These are phyloP conservation scores for Aechmea fasciata DNA, from an alignment of 176 grass and related monocot species.

Conservation along the genomic window DNA sequence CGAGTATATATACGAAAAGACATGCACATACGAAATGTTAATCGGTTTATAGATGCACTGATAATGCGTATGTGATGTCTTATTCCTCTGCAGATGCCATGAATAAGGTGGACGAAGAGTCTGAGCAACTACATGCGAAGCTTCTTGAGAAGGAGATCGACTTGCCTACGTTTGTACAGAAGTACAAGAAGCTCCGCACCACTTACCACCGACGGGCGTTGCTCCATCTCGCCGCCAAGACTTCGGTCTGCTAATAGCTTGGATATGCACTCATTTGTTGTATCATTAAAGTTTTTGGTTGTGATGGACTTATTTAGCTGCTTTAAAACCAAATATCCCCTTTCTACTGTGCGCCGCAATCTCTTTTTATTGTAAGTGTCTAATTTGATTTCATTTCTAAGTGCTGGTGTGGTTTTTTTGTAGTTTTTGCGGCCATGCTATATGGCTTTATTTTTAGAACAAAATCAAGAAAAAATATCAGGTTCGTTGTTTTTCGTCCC, in stretches of 20 bases:
- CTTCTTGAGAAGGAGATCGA: constrained; percentile 75
- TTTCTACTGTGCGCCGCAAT: no score
- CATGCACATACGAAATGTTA: neutral
- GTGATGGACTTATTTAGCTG: neutral
- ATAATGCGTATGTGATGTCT: neutral
- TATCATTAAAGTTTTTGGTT: neutral
- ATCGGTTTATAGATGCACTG: neutral
- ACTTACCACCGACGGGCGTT: constrained; percentile 63
- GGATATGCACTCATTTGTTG: neutral
- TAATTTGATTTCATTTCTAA: no score
- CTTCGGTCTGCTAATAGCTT: constrained; percentile 40
- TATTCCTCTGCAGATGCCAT: constrained; percentile 38
- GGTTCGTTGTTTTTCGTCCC: no score
- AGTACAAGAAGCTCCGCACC: constrained; percentile 72
- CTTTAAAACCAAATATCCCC: no score
- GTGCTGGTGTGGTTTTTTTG: no score
- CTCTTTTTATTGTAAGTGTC: no score
- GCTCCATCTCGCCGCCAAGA: constrained; percentile 75
- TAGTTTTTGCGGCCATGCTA: no score
- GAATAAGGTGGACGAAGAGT: constrained; percentile 62
- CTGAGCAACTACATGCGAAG: constrained; percentile 55
- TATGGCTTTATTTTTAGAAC: no score
- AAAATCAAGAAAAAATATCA: no score
- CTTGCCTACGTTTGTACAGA: constrained; percentile 61
- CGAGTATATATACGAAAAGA: neutral